Percentiles rank a stretch among this genome's conserved stretches.
phyloP scores from a whole-genome alignment of 805 yeast species.

The Cyberlindnera mycetangii region DNA sequence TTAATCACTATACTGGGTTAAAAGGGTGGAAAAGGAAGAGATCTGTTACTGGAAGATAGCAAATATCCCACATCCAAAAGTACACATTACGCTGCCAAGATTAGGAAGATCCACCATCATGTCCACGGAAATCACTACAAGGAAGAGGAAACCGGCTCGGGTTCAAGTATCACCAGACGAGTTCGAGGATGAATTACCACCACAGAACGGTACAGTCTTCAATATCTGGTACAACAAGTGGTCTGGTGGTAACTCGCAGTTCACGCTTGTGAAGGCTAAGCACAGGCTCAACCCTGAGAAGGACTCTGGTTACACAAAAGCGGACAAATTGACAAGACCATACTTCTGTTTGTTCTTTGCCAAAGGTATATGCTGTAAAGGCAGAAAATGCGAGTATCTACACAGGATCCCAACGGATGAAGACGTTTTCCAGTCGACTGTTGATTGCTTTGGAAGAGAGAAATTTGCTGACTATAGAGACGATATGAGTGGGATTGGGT shows the following conservation, averaged over 20 bases:
- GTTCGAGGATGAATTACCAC: conserved; percentile 59
- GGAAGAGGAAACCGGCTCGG: conserved; percentile 51
- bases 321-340: conserved; percentile 43
- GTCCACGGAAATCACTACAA: not conserved
- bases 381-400: conserved; percentile 68
- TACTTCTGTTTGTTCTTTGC: conserved; percentile 83
- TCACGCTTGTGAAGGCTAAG: conserved; percentile 45
- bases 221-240: conserved; percentile 89
- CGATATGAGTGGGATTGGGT: conserved; percentile 94
- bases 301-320: conserved; percentile 78
- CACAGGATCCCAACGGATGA: conserved; percentile 69
- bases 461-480: conserved; percentile 78
- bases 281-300: conserved; percentile 53
- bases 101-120: not conserved
- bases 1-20: too few species aligned
- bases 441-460: conserved; percentile 93
- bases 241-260: conserved; percentile 55
- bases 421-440: conserved; percentile 59
- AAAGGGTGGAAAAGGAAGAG: too few species aligned
- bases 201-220: conserved; percentile 76
- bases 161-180: conserved; percentile 66
- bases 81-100: too few species aligned
- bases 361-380: conserved; percentile 81
- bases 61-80: too few species aligned
- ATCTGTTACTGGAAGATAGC: too few species aligned